Conservation (phyloP, 352 stramenopile species). For the Aphanomyces cochlioides region DNA sequence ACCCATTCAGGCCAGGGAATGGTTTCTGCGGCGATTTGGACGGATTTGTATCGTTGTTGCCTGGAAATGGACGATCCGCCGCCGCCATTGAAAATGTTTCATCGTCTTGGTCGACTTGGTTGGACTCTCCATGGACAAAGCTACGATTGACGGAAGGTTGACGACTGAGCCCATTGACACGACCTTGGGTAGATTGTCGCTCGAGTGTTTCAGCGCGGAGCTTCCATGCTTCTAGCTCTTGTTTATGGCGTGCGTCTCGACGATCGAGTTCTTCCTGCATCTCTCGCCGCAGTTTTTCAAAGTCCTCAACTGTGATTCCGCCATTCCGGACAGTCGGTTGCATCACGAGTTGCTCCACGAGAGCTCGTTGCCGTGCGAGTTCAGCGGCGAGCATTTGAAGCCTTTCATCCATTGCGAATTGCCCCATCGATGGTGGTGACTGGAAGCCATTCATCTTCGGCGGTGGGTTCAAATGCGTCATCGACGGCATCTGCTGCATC, state of each 20-base stretch:
- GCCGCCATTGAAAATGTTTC: no score
- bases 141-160: no score
- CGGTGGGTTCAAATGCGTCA: background rate
- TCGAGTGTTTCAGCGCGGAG: background rate
- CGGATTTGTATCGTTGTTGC: background rate
- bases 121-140: no score
- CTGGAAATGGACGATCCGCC: no score
- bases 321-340: background rate
- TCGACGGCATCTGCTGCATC: conserved; percentile 1
- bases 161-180: no score
- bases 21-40: conserved; percentile 14
- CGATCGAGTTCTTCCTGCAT: conserved; percentile 29
- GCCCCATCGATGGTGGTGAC: background rate
- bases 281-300: conserved; percentile 17
- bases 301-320: conserved; percentile 12
- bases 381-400: conserved; percentile 23
- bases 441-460: background rate
- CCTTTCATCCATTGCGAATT: conserved; percentile 16
- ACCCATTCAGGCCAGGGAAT: conserved; percentile 9
- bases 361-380: conserved; percentile 11
- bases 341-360: conserved; percentile 25
- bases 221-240: conserved; percentile 16
- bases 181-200: background rate
- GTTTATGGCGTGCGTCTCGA: conserved; percentile 12
- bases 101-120: no score